phyloP scores from a whole-genome alignment of 2,329 filamentous ascomycete species.

The Rhynchosporium secalis region DNA sequence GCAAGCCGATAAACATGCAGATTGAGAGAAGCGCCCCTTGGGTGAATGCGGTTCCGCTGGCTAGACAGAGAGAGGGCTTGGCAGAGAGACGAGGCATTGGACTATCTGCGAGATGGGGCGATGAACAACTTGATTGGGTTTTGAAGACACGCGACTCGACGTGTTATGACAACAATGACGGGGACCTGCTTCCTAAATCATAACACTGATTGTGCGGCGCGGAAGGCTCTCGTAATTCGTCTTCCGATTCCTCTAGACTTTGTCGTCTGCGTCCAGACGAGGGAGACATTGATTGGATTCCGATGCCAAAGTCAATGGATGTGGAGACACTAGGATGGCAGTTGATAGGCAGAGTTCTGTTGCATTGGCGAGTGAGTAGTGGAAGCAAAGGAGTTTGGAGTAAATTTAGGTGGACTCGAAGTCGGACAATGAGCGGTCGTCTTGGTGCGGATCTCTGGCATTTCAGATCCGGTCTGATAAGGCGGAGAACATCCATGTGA shows the following conservation, averaged over 20 bases:
- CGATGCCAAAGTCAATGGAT: not conserved
- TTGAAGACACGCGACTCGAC: slow-evolving; percentile 26
- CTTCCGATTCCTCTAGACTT: slow-evolving; percentile 14
- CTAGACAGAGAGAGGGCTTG: slow-evolving; percentile 2
- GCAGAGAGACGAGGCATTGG: slow-evolving; percentile 23
- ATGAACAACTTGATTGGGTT: slow-evolving; percentile 27
- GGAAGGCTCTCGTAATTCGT: slow-evolving; percentile 9
- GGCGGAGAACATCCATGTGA: slow-evolving; percentile 6
- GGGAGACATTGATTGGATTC: not conserved
- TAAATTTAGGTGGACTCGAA: not conserved
- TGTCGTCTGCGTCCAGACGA: not conserved
- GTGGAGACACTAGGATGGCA: not conserved
- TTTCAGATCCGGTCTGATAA: slow-evolving; percentile 6
- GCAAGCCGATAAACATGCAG: slow-evolving; percentile 11
- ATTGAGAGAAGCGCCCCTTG: slow-evolving; percentile 4
- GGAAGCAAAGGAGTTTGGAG: not conserved
- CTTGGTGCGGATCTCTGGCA: slow-evolving; percentile 14
- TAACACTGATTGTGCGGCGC: slow-evolving; percentile 15
- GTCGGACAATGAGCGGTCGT: slow-evolving; percentile 15
- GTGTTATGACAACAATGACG: slow-evolving; percentile 25
- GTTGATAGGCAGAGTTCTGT: not conserved
- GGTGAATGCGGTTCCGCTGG: not conserved
- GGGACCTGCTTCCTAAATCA: slow-evolving; percentile 23
- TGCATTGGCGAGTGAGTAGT: not conserved
- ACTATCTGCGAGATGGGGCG: slow-evolving; percentile 17